A percentile compares a stretch with the other conserved stretches of the same genome.
These are phyloP conservation scores for Mycena citricolor DNA, from an alignment of 1,284 basidiomycete species.

Conservation along the genomic window DNA sequence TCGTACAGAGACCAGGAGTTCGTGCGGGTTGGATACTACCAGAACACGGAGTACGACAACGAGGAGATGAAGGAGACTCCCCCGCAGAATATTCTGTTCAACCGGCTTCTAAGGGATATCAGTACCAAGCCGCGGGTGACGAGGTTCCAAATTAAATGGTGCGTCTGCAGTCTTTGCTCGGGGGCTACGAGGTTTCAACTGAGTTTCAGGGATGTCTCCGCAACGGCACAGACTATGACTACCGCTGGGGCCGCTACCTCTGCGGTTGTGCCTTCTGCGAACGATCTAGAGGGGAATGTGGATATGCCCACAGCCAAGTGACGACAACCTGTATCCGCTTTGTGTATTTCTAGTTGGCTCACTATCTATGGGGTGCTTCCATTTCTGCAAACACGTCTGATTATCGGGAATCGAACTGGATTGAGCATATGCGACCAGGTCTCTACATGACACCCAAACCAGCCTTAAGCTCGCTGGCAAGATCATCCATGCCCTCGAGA, in stretches of 20 bases:
- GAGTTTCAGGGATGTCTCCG: slow-evolving; percentile 63
- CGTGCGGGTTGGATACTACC: slow-evolving; percentile 98
- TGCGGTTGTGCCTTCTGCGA: slow-evolving; percentile 77
- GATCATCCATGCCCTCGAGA: slow-evolving; percentile 33
- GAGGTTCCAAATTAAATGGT: slow-evolving; percentile 86
- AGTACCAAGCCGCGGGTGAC: slow-evolving; percentile 94
- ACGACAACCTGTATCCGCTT: too few relatives aligned
- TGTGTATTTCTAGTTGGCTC: too few relatives aligned
- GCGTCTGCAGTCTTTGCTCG: too few relatives aligned
- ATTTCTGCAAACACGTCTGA: slow-evolving; percentile 2
- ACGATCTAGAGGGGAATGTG: slow-evolving; percentile 66
- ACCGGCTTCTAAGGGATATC: slow-evolving; percentile 83
- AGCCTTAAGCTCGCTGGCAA: slow-evolving; percentile 50
- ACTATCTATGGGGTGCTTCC: too few relatives aligned
- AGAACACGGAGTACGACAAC: slow-evolving; percentile 97
- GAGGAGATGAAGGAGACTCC: slow-evolving; percentile 83
- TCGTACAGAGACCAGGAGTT: slow-evolving; percentile 95
- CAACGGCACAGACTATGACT: slow-evolving; percentile 42
- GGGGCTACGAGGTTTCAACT: background rate
- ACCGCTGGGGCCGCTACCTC: slow-evolving; percentile 70
- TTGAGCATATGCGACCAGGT: too few relatives aligned
- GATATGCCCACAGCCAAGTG: too few relatives aligned
- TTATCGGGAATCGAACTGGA: too few relatives aligned
- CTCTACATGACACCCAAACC: slow-evolving; percentile 46
- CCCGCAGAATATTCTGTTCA: slow-evolving; percentile 71